phyloP scores from a whole-genome alignment of 345 rosid species.

The Eucalyptus lansdowneana region DNA sequence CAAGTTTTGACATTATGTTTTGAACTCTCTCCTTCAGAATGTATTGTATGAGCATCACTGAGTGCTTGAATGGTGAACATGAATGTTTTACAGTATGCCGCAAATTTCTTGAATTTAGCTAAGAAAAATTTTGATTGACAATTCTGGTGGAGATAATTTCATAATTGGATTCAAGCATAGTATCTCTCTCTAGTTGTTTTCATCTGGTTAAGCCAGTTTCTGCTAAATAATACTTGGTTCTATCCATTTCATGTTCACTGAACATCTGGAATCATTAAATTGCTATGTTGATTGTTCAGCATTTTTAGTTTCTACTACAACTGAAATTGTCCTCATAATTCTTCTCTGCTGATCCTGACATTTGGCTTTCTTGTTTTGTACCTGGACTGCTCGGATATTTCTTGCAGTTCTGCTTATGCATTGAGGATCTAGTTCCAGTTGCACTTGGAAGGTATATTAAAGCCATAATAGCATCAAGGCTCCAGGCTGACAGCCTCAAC shows the following conservation, averaged over 20 bases:
- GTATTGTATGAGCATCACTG: neutral
- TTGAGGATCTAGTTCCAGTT: slow-evolving; percentile 87
- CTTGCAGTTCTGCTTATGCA: slow-evolving; percentile 74
- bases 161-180: neutral
- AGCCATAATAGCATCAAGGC: slow-evolving; percentile 54
- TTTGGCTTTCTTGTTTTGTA: neutral
- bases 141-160: neutral
- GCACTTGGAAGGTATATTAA: slow-evolving; percentile 80
- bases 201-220: neutral
- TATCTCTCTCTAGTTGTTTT: neutral
- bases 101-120: neutral
- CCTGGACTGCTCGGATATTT: neutral
- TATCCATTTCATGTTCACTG: neutral
- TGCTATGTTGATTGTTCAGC: neutral
- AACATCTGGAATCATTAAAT: neutral
- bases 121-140: neutral
- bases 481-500: slow-evolving; percentile 28
- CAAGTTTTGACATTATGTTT: neutral
- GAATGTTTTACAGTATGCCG: neutral
- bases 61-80: neutral
- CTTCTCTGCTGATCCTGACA: neutral
- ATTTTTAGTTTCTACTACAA: neutral
- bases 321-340: neutral
- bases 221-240: neutral
- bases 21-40: neutral